Evolutionary conservation across 441 rosid genomes (phyloP), one percentile per base, ranked within the genome.

Genomic region (Pelargonium myrrhifolium): DNA sequence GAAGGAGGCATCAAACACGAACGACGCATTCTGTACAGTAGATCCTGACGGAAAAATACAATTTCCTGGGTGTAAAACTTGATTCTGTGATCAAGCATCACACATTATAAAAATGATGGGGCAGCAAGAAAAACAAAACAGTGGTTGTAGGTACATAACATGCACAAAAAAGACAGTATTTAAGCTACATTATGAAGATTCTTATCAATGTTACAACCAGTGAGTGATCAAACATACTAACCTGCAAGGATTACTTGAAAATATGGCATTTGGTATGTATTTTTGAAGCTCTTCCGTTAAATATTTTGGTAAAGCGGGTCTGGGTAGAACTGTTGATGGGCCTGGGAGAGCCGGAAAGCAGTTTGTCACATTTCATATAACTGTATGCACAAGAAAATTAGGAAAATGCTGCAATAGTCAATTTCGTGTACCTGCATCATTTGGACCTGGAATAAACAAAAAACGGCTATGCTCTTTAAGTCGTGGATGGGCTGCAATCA

Each of bases 231-330:
- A 55, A 75, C 28, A 69, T 68, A 69, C 66, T 74, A 55, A 89
- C 99, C 96, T 89, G 96, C 99, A 91, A 62, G 99, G 99, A 78
- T 94, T 94, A 74, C 89, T 89, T 17, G 89, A 77, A 82, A 94
- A 94, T 76, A 87, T 87, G 67, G 96, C 93, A 77, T 85, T 83
- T 4, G 96, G 97, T 72, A 89, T 68, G 66, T 73, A 68, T 18
- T 82, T 78, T 70, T 66, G 84, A 72, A 94, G 82, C 83, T 91
- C 99, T 75, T 88, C 90, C 14, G 84, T 86, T 63, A 94, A 67
- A 75, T 79, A 89, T 62, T 83, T 88, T 12, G 97, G 97, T 74
- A 94, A 81, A 75, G 88, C 80, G 67, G 90, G 81, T 71, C 92
- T 79, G 12, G 97, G 99, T 68, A 91, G 75, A 72, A 61, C 96